A percentile compares a stretch with the other conserved stretches of the same genome.
Evolutionary conservation across 2,329 filamentous ascomycete genomes (phyloP).

Genomic region (Alternaria incomplexa): DNA sequence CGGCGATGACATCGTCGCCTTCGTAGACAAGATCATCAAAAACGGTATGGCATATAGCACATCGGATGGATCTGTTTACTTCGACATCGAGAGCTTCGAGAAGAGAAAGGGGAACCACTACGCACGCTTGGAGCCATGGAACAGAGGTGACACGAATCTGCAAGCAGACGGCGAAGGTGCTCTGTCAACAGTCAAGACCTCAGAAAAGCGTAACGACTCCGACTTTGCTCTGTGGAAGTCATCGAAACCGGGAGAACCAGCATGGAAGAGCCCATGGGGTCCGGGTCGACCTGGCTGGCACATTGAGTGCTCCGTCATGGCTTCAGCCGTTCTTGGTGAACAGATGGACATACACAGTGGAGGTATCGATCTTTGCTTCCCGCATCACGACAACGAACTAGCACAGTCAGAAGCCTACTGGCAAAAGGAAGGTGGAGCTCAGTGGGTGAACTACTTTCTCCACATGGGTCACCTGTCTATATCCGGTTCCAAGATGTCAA

Average conservation of each 20-base stretch:
- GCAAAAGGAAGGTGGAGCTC: slow-evolving; percentile 55
- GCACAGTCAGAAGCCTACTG: slow-evolving; percentile 91
- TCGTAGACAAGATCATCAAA: slow-evolving; percentile 80
- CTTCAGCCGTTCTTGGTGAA: slow-evolving; percentile 81
- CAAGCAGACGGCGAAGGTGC: slow-evolving; percentile 91
- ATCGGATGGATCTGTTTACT: slow-evolving; percentile 86
- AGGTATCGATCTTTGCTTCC: slow-evolving; percentile 86
- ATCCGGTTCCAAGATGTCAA: slow-evolving; percentile 92
- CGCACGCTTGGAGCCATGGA: slow-evolving; percentile 83
- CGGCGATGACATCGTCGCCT: slow-evolving; percentile 82
- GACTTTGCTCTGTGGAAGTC: slow-evolving; percentile 97
- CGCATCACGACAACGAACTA: slow-evolving; percentile 81
- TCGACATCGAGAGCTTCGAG: slow-evolving; percentile 88
- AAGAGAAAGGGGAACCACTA: slow-evolving; percentile 78
- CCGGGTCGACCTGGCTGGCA: slow-evolving; percentile 92
- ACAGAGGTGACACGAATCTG: slow-evolving; percentile 79
- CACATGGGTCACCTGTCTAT: slow-evolving; percentile 95
- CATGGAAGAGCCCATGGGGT: slow-evolving; percentile 88
- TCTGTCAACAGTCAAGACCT: slow-evolving; percentile 61
- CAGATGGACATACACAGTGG: slow-evolving; percentile 93
- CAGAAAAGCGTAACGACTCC: slow-evolving; percentile 74
- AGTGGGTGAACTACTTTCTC: slow-evolving; percentile 95
- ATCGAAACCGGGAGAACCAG: slow-evolving; percentile 88
- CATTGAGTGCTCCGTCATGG: slow-evolving; percentile 97
- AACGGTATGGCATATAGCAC: slow-evolving; percentile 85